phyloP scores from a whole-genome alignment of 352 stramenopile genomes.

The Peronospora destructor region DNA sequence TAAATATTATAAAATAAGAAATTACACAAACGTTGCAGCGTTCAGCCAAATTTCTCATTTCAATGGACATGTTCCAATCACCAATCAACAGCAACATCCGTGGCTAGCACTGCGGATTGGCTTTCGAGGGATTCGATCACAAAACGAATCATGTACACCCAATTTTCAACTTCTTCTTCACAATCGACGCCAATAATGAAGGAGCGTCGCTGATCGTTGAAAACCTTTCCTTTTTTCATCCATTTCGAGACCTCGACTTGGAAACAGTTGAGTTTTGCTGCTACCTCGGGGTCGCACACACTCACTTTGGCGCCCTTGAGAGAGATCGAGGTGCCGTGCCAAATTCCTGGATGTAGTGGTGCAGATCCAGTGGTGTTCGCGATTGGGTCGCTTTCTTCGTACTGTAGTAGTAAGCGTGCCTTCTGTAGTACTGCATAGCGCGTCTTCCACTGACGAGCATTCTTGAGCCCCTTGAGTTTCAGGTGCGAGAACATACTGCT shows the following conservation, averaged over 20 bases:
- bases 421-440: conserved; percentile 75
- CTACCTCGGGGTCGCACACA: conserved; percentile 64
- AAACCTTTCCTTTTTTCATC: conserved; percentile 70
- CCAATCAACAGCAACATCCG: no score
- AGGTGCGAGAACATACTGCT: conserved; percentile 70
- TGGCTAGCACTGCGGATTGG: background rate
- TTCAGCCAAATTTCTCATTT: no score
- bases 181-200: conserved; percentile 73
- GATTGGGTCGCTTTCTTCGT: conserved; percentile 45
- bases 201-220: conserved; percentile 50
- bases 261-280: conserved; percentile 73
- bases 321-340: conserved; percentile 55
- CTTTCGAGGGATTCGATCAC: conserved; percentile 82
- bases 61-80: no score
- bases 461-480: conserved; percentile 57
- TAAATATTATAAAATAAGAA: no score
- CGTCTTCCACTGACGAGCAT: conserved; percentile 68
- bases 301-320: conserved; percentile 68
- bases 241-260: conserved; percentile 79
- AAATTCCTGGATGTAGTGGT: conserved; percentile 21
- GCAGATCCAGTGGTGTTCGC: conserved; percentile 1
- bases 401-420: conserved; percentile 56
- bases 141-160: conserved; percentile 82
- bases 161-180: conserved; percentile 71
- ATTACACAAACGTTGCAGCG: no score